Evolutionary conservation across 495 filamentous ascomycete genomes (phyloP), one percentile per base, ranked within the genome.

Genomic region (Aspergillus leporis): DNA sequence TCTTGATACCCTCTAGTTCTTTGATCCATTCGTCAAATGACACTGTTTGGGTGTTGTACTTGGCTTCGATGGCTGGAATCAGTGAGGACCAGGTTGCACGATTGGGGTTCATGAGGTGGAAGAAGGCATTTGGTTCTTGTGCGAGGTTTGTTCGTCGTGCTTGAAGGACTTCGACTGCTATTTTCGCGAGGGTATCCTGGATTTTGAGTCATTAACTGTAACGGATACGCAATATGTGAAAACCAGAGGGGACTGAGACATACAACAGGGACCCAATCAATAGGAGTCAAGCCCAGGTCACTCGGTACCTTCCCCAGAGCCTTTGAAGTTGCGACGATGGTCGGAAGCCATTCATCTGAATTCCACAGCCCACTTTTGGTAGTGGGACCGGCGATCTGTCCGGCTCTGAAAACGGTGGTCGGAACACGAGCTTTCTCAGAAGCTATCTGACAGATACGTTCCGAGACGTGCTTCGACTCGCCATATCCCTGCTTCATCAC

Each of bases 371-470:
- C 74, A 4, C 48, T 38, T 22, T 55, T 13, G 0, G 59, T 62
- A 5, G 55, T 61, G 2, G 85, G 80, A 0, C 86, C 85, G 0
- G 65, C 79, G 51, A 87, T 79, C 62, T 87, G 85, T 0, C 85
- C 85, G 1, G 86, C 77, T 0, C 86, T 78, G 54, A 77, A 72
- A 16, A 85, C 67, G 1, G 74, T 75, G 0, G 72, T 72, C 4
- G 74, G 72, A 0, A 87, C 71, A 16, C 70, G 71, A 5, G 67
- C 1, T 46, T 61, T 34, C 65, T 61, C 6, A 58, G 73, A 61
- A 4, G 80, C 80, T 6, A 74, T 67, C 1, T 74, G 74, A 13
- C 86, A 73, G 10, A 87, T 71, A 0, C 75, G 61, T 40, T 85
- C 83, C 3, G 74, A 72, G 7, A 86, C 67, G 38, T 75, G 71